Base-by-base conservation (phyloP, 2,329 filamentous ascomycete genomes). In the Apiospora arundinis region DNA sequence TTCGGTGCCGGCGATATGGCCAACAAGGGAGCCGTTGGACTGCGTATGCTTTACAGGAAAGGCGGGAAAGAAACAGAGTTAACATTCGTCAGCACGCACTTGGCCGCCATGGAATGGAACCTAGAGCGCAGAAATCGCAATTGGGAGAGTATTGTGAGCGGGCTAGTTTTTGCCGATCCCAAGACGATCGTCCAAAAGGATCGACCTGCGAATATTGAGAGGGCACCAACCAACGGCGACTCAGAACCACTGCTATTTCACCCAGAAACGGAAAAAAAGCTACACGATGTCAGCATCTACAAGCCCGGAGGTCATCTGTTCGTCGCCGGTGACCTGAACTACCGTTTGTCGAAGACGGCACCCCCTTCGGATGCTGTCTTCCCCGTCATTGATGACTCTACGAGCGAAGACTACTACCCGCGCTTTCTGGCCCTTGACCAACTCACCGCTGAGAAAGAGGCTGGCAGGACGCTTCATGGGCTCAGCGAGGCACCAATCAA, bases 251-350 rank as follows among this genome's bases (percentile, higher is more conserved):
- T 70, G 70, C 76, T 80, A 23, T 77, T 80, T 46, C 66, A 73
- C 16, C 69, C 71, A 7, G 73, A 76, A 21, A 72, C 76, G 74
- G 67, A 85, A 75, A 81, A 82, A 70, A 80, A 81, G 44, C 82
- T 91, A 4, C 87, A 89, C 75, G 81, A 88, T 74, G 83, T 90
- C 52, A 90, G 90, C 45, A 89, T 98, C 70, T 98, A 95, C 84
- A 90, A 89, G 68, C 90, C 93, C 1, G 88, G 87, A 4, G 91
- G 91, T 4, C 91, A 97, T 80, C 85, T 98, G 1, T 97, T 98
- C 80, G 86, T 98, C 66, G 92, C 92, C 0, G 96, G 96, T 32
- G 96, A 99, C 81, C 88, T 99, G 72, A 99, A 99, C 85, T 99
- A 99, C 82, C 92, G 96, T 75, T 97, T 95, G 23, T 90, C 91